Base-by-base conservation (phyloP, 805 yeast genomes). In the Metschnikowia santaceciliae region DNA sequence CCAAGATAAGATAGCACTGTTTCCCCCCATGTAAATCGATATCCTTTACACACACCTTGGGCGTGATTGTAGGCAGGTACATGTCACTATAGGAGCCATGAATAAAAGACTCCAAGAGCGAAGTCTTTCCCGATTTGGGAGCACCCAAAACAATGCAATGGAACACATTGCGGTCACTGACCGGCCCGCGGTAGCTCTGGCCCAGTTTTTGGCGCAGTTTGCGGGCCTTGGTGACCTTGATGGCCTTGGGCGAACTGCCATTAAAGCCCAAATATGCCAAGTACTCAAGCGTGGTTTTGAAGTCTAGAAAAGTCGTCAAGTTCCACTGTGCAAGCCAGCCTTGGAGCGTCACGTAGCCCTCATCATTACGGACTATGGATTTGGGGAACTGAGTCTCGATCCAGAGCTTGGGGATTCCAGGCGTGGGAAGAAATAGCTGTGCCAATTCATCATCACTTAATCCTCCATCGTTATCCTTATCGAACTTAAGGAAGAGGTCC, bases 321-420 rank as follows among this genome's bases (percentile, higher is more conserved):
- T 92, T 86, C 99, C 99, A 94, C 62, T 92, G 98, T 0, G 99
- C 99, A 36, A 94, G 70, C 99, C 99, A 94, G 2, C 99, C 99
- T 70, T 95, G 99, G 26, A 94, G 68, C 0, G 98, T 90, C 3
- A 94, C 90, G 63, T 83, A 80, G 0, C 96, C 97, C 55, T 83
- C 84, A 56, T 90, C 97, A 63, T 90, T 91, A 48, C 96, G 81
- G 1, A 92, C 96, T 10, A 96, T 88, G 1, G 96, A 82, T 23
- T 78, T 74, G 0, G 99, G 99, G 62, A 94, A 94, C 56, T 84
- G 84, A 0, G 88, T 79, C 13, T 88, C 90, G 35, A 77, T 75
- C 99, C 99, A 94, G 6, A 87, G 72, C 50, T 76, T 76, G 0
- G 99, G 99, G 1, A 90, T 76, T 0, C 97, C 98, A 0, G 99